Base-by-base conservation (phyloP, 805 yeast genomes). In the Kuraishia ogatae region DNA sequence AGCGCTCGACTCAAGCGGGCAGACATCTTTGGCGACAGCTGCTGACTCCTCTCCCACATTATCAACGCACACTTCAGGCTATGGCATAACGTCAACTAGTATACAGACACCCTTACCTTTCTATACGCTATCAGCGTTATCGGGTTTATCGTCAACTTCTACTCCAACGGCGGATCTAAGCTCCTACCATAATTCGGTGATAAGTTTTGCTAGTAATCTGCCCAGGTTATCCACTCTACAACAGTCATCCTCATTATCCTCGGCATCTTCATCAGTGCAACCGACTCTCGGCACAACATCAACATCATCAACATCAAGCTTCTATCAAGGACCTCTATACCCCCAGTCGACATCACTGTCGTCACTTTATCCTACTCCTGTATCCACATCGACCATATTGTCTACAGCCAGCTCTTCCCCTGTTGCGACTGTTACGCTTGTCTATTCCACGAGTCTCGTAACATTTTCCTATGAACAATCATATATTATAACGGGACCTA, bases 401-500 rank as follows among this genome's bases (percentile, higher is more conserved):
- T 7, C 35, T n/a, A 28, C 35, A 35, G 13, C 43, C 43, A 35
- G 43, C n/a, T 35, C 43, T 17, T 3, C 43, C 17, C 6, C n/a
- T 7, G 43, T 3, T 3, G 17, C 43, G 6, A 4, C 43, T 8
- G n/a, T 10, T 35, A 17, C 7, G 4, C 43, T 17, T 35, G 43
- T 35, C 4, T 35, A 35, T 15, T 35, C 43, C 6, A 35, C 43
- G 3, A 35, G 43, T 58, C 29, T 52, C 58, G 11, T 59, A 65
- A 56, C 62, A 3, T 55, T 59, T 23, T 57, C 60, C 2, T 67
- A 67, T 55, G 62, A 69, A 2, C 72, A 68, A 55, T 57, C 59
- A 10, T 66, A 62, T 53, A 60, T 67, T 23, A 62, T 69, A 7
- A 66, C 73, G 0, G 71, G 57, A 26, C 24, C 62, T 5, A n/a